A percentile compares a stretch with the other conserved stretches of the same genome.
phyloP scores from a whole-genome alignment of 2,329 filamentous ascomycete species.

The Aspergillus fumigatiaffinis region DNA sequence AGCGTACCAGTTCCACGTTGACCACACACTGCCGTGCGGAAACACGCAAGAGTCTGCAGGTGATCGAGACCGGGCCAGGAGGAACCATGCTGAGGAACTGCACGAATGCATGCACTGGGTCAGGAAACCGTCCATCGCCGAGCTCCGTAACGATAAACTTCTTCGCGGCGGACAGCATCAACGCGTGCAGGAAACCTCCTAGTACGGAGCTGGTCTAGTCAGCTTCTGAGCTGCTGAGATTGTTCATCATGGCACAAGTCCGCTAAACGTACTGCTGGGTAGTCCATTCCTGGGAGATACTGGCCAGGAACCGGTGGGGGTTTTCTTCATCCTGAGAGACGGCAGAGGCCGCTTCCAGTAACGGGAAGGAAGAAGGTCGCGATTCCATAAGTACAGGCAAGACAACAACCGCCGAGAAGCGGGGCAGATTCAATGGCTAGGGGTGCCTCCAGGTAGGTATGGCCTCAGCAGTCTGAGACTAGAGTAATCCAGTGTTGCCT shows the following conservation, averaged over 20 bases:
- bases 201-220: conserved; percentile 17
- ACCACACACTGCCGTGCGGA: conserved; percentile 18
- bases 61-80: conserved; percentile 12
- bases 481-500: not conserved
- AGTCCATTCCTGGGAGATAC: conserved; percentile 17
- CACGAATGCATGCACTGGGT: conserved; percentile 18
- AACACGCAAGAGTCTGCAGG: conserved; percentile 11
- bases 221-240: conserved; percentile 1
- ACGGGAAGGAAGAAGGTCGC: not conserved
- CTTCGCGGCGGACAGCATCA: conserved; percentile 16
- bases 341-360: conserved; percentile 15
- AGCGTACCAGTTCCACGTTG: conserved; percentile 10
- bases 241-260: not conserved
- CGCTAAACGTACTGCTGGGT: conserved; percentile 19
- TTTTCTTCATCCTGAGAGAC: conserved; percentile 9
- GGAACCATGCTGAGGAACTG: conserved; percentile 18
- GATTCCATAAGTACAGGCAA: conserved; percentile 4
- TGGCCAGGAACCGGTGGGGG: conserved; percentile 11
- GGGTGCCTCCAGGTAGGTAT: not conserved
- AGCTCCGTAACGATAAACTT: conserved; percentile 12
- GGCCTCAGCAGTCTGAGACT: not conserved
- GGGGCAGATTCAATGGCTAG: not conserved
- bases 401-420: not conserved
- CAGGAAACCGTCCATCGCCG: conserved; percentile 9
- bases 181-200: conserved; percentile 17